Evolutionary conservation across 2,329 filamentous ascomycete species (phyloP), one percentile per base, ranked within the genome.

Genomic region (Diaporthe sp.): DNA sequence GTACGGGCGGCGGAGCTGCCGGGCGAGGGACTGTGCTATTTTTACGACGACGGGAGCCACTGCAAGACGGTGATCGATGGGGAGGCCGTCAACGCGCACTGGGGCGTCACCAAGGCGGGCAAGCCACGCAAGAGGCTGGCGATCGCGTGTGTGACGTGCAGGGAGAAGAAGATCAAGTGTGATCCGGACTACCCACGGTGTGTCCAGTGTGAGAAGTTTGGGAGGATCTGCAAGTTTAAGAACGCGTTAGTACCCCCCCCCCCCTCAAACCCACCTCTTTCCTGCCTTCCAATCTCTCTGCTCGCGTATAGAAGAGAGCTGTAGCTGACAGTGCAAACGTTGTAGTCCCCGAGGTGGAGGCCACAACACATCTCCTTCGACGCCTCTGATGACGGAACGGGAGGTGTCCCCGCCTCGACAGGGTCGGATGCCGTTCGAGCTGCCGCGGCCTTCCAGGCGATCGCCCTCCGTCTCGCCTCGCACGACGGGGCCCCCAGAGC

Each of bases 91-190:
- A 98, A 98, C 82, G 94, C 95, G 1, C 94, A 95, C 79, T 98
- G 96, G 96, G 95, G 96, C 22, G 92, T 98, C 13, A 98, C 96
- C 49, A 98, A 98, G 85, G 95, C 96, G 2, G 96, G 96, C 19
- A 98, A 98, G 86, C 95, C 96, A 65, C 91, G 96, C 79, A 98
- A 98, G 86, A 90, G 96, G 74, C 88, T 98, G 74, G 95, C 96
- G 34, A 95, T 98, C 82, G 95, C 95, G n/a, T 98, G 96, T 82
- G 89, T 98, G 75, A 97, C 95, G 17, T 98, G 96, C 83, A 91
- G 96, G 70, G 95, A 98, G 85, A 98, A 98, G 91, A 98, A 98
- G 88, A 98, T 98, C 86, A 98, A 98, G 84, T 98, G 96, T 81
- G 95, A 98, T 78, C 96, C 95, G 1, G 95, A 96, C 79, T 93